phyloP scores from a whole-genome alignment of 2,329 filamentous ascomycete genomes.

The Cordyceps fumosorosea region DNA sequence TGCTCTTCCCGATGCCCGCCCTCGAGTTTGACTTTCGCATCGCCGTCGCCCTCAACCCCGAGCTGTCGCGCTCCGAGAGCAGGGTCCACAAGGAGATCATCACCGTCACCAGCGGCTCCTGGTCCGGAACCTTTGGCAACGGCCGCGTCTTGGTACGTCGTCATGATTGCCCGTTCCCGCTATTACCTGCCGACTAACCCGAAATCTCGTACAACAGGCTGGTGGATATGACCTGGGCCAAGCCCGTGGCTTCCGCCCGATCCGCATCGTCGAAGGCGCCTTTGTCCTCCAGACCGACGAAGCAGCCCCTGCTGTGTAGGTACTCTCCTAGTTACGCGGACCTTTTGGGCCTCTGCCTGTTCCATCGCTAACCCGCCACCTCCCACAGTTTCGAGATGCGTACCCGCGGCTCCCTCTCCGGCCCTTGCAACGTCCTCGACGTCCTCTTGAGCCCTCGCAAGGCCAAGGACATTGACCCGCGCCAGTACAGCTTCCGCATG shows the following conservation, averaged over 20 bases:
- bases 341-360: not conserved
- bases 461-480: conserved; percentile 33
- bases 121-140: conserved; percentile 43
- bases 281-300: conserved; percentile 44
- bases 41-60: conserved; percentile 38
- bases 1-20: conserved; percentile 39
- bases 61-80: conserved; percentile 36
- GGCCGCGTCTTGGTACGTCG: conserved; percentile 37
- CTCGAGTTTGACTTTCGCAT: conserved; percentile 46
- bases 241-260: conserved; percentile 33
- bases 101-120: conserved; percentile 39
- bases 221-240: conserved; percentile 37
- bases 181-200: not conserved
- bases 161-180: not conserved
- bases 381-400: conserved; percentile 34
- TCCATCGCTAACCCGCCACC: not conserved
- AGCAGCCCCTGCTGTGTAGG: conserved; percentile 38
- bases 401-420: conserved; percentile 41
- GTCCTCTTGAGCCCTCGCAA: conserved; percentile 31
- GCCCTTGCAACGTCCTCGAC: conserved; percentile 37
- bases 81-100: conserved; percentile 43
- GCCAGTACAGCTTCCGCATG: conserved; percentile 42
- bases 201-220: conserved; percentile 21
- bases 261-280: conserved; percentile 40
- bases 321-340: not conserved